These are phyloP conservation scores for Alopecurus myosuroides DNA, from an alignment of 176 grass and related monocot species.

Conservation along the genomic window DNA sequence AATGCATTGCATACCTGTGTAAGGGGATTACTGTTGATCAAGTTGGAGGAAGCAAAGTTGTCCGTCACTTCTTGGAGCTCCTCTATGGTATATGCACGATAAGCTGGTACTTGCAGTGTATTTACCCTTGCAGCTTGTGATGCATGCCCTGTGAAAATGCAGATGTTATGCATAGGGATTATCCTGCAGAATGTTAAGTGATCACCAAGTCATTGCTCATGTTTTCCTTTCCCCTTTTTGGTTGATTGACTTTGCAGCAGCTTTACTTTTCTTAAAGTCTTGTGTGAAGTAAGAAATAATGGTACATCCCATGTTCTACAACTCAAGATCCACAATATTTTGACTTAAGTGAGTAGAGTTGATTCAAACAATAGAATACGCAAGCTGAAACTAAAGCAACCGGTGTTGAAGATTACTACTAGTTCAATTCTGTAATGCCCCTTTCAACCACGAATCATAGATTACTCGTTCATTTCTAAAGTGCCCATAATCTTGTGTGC, in stretches of 20 bases:
- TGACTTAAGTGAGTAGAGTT: conserved; percentile 25
- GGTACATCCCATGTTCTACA: conserved; percentile 21
- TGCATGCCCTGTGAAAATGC: conserved; percentile 50
- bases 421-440: not conserved
- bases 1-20: conserved; percentile 50
- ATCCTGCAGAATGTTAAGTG: not conserved
- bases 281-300: conserved; percentile 32
- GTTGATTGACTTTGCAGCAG: conserved; percentile 19
- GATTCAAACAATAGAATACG: not conserved
- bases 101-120: conserved; percentile 47
- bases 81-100: conserved; percentile 51
- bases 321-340: conserved; percentile 23
- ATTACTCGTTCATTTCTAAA: not conserved
- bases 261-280: conserved; percentile 37
- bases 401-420: not conserved
- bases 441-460: conserved; percentile 14
- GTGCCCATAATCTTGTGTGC: not conserved
- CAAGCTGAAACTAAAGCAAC: not conserved
- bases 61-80: conserved; percentile 79
- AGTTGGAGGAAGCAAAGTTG: conserved; percentile 56
- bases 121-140: conserved; percentile 57
- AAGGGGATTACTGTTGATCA: conserved; percentile 45
- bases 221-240: not conserved
- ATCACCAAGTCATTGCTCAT: not conserved
- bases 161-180: not conserved